phyloP scores from a whole-genome alignment of 805 yeast species.

The Lipomyces orientalis region DNA sequence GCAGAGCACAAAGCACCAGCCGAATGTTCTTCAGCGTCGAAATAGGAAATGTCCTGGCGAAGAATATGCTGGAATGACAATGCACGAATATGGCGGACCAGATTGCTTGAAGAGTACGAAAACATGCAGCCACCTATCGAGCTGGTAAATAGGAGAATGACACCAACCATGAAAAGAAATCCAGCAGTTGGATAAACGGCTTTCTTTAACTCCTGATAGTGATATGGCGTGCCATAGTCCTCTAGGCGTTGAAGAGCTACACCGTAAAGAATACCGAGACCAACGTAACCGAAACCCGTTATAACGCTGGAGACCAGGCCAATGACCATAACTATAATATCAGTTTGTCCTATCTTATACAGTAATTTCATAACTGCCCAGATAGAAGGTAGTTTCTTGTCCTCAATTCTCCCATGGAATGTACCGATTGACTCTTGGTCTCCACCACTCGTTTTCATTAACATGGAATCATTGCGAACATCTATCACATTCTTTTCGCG shows the following conservation, averaged over 20 bases:
- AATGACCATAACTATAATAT: constrained; percentile 11
- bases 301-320: constrained; percentile 29
- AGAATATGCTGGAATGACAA: constrained; percentile 38
- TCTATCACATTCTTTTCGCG: constrained; percentile 27
- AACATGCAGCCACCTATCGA: constrained; percentile 25
- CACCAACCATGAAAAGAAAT: constrained; percentile 28
- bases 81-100: constrained; percentile 40
- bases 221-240: constrained; percentile 20
- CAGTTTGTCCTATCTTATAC: constrained; percentile 16
- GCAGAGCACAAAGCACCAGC: constrained; percentile 41
- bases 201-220: constrained; percentile 23
- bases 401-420: constrained; percentile 6
- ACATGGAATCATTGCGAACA: constrained; percentile 3
- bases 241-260: constrained; percentile 23
- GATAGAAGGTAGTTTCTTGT: constrained; percentile 13
- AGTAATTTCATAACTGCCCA: constrained; percentile 11
- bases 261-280: constrained; percentile 28
- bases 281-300: constrained; percentile 29
- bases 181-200: constrained; percentile 30
- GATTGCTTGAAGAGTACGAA: constrained; percentile 34
- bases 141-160: constrained; percentile 23
- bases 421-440: neutral
- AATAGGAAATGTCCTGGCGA: constrained; percentile 44
- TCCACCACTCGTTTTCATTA: constrained; percentile 20
- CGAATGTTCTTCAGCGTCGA: constrained; percentile 40